Percentiles rank a stretch among this genome's conserved stretches.
phyloP scores from a whole-genome alignment of 495 filamentous ascomycete genomes.

The Endocarpon pusillum region DNA sequence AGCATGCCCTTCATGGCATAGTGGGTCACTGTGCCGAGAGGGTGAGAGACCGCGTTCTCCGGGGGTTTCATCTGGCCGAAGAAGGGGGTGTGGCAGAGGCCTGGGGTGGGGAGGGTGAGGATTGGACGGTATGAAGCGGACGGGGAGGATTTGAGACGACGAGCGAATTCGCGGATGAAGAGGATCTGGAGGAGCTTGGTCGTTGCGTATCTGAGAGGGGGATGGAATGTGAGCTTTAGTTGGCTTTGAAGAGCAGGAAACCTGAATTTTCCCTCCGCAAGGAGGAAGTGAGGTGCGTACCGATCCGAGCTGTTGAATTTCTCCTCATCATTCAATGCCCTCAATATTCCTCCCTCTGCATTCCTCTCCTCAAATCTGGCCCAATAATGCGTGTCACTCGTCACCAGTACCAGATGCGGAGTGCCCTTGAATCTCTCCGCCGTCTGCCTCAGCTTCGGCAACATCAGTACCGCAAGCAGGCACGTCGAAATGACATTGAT shows the following conservation, averaged over 20 bases:
- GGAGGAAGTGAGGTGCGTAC: conserved; percentile 9
- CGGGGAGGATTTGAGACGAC: conserved; percentile 8
- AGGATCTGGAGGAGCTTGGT: conserved; percentile 37
- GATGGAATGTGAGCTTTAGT: too few species aligned
- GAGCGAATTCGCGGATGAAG: conserved; percentile 27
- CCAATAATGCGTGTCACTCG: not conserved
- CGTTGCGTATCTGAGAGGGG: too few species aligned
- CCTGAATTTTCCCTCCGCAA: too few species aligned
- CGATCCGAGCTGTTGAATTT: conserved; percentile 5
- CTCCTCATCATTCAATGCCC: conserved; percentile 6
- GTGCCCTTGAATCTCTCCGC: conserved; percentile 3
- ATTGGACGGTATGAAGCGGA: conserved; percentile 27
- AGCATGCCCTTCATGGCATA: too few species aligned
- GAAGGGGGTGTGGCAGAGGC: conserved; percentile 30
- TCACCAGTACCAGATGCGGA: conserved; percentile 2
- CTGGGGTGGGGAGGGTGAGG: conserved; percentile 36
- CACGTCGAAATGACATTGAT: conserved; percentile 27
- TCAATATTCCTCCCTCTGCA: not conserved
- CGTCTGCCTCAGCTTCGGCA: conserved; percentile 14
- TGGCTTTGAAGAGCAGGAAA: too few species aligned
- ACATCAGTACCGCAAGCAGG: conserved; percentile 15
- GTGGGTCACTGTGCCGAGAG: too few species aligned
- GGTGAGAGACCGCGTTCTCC: too few species aligned
- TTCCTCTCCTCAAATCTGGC: not conserved
- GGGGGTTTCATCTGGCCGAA: conserved; percentile 22